Percentiles rank a stretch among this genome's conserved stretches.
These are phyloP conservation scores for Globisporangium emineosum DNA, from an alignment of 352 stramenopile genomes.

Conservation along the genomic window DNA sequence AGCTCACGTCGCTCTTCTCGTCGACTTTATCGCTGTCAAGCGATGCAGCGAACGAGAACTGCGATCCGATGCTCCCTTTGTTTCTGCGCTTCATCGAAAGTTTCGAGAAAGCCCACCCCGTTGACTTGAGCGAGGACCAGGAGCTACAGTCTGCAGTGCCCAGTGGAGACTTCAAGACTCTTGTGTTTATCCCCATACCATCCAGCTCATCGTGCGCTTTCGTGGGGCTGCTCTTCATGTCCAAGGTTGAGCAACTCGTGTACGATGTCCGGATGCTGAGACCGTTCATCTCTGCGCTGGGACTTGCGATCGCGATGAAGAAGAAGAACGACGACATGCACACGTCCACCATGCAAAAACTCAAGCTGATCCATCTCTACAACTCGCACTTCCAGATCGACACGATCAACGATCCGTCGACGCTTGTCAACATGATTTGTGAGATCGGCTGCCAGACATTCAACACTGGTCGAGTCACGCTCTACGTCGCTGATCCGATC, in stretches of 20 bases:
- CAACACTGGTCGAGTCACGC: constrained; percentile 60
- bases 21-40: background rate
- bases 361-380: constrained; percentile 62
- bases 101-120: constrained; percentile 23
- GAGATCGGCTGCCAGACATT: constrained; percentile 64
- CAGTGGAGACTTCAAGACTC: constrained; percentile 14
- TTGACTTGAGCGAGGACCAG: constrained; percentile 41
- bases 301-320: constrained; percentile 41
- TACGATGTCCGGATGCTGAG: constrained; percentile 30
- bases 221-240: constrained; percentile 14
- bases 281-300: constrained; percentile 47
- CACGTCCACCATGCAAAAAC: constrained; percentile 59
- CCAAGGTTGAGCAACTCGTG: background rate
- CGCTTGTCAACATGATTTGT: constrained; percentile 72
- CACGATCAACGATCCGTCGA: constrained; percentile 65
- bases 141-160: constrained; percentile 26
- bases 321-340: constrained; percentile 60
- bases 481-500: constrained; percentile 75
- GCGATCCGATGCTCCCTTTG: constrained; percentile 13
- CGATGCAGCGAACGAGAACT: background rate
- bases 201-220: constrained; percentile 22
- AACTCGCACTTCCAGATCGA: constrained; percentile 65
- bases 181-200: constrained; percentile 55
- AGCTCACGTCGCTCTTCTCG: constrained; percentile 17
- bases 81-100: constrained; percentile 43